Conservation (phyloP, 2,329 filamentous ascomycete genomes). For the Daldinia eschscholtzii region DNA sequence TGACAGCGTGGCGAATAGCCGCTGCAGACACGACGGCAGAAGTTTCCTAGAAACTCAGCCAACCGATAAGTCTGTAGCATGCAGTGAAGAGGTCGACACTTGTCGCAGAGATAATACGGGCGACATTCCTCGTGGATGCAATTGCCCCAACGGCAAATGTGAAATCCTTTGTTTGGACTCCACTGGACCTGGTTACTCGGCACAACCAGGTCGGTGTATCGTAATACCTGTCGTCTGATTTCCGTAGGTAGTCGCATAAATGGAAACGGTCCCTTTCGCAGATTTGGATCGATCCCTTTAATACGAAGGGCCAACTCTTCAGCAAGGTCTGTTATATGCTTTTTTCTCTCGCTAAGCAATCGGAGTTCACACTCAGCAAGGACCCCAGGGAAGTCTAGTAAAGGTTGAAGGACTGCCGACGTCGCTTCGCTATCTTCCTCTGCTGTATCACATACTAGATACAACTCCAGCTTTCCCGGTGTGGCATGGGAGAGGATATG, state of each 20-base stretch:
- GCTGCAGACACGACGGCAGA: constrained; percentile 4
- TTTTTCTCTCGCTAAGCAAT: constrained; percentile 2
- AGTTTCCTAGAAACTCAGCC: neutral
- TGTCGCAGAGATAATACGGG: neutral
- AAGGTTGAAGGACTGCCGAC: constrained; percentile 17
- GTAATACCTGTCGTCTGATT: constrained; percentile 40
- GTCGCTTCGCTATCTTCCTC: constrained; percentile 2
- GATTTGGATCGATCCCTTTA: constrained; percentile 4
- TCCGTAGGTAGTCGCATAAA: constrained; percentile 43
- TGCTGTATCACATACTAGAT: constrained; percentile 21
- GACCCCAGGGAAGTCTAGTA: constrained; percentile 16
- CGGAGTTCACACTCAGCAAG: constrained; percentile 22
- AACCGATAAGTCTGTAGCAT: neutral
- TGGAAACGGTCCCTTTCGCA: constrained; percentile 12
- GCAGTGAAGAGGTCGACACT: neutral
- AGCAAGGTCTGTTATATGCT: neutral
- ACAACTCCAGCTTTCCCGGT: constrained; percentile 12
- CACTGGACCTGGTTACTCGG: constrained; percentile 42
- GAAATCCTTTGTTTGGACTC: constrained; percentile 17
- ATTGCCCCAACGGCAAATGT: neutral
- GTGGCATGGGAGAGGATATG: constrained; percentile 14
- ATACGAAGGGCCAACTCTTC: constrained; percentile 4
- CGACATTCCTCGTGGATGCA: neutral
- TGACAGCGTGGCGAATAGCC: constrained; percentile 21
- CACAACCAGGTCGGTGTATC: constrained; percentile 46